Evolutionary conservation across 192 early-diverging fungal genomes (phyloP).

Genomic region (Mortierella alpina): DNA sequence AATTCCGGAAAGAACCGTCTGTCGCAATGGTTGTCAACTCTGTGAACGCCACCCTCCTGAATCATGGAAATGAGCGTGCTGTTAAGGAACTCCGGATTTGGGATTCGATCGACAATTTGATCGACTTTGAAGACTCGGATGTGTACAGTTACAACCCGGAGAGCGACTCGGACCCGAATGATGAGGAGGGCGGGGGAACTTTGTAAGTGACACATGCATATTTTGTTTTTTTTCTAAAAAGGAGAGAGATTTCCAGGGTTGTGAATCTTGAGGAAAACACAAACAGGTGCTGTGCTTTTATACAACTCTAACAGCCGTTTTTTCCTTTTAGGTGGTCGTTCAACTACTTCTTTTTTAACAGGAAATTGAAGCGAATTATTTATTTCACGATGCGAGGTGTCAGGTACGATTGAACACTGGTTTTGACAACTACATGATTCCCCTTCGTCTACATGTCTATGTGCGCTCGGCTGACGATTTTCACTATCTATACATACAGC

Average conservation of each 20-base stretch:
- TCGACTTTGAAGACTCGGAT: slow-evolving; percentile 86
- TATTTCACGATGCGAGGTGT: slow-evolving; percentile 92
- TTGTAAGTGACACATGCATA: slow-evolving; percentile 23
- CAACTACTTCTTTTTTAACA: slow-evolving; percentile 98
- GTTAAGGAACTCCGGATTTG: slow-evolving; percentile 81
- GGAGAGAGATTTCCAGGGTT: background rate
- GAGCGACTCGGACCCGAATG: slow-evolving; percentile 89
- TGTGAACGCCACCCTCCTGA: slow-evolving; percentile 88
- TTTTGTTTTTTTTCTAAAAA: slow-evolving; percentile 34
- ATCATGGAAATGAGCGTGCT: slow-evolving; percentile 77
- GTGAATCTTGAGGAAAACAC: background rate
- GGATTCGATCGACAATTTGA: slow-evolving; percentile 87
- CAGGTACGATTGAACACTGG: slow-evolving; percentile 75
- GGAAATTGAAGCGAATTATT: slow-evolving; percentile 89
- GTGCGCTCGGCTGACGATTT: background rate
- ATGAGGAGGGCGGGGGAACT: slow-evolving; percentile 81
- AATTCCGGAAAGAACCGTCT: slow-evolving; percentile 82
- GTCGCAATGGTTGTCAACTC: slow-evolving; percentile 79
- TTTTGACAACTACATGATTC: background rate
- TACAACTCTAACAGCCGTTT: background rate
- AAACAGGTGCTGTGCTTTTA: background rate
- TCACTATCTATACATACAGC: slow-evolving; percentile 4
- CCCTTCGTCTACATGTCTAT: background rate
- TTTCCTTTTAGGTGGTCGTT: slow-evolving; percentile 85
- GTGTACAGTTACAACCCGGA: slow-evolving; percentile 93